Evolutionary conservation across 768 basidiomycete species (phyloP).

Genomic region (Rhodotorula babjevae): DNA sequence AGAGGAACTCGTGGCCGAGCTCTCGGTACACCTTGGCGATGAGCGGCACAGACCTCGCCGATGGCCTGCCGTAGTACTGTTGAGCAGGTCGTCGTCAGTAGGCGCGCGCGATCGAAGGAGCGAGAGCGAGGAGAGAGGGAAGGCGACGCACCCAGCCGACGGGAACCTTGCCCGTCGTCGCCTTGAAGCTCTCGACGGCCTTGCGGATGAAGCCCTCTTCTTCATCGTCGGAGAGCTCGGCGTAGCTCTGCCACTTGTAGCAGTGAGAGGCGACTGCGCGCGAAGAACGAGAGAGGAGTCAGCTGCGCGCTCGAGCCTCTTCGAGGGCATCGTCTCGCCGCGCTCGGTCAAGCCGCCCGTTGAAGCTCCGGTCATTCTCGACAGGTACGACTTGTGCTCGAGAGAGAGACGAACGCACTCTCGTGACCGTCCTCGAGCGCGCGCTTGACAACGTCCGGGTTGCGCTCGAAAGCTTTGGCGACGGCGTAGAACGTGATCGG

Average conservation of each 20-base stretch:
- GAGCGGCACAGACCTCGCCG: constrained; percentile 39
- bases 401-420: not conserved
- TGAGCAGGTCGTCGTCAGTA: constrained; percentile 1
- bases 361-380: no score
- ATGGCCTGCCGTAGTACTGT: constrained; percentile 44
- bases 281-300: not conserved
- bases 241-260: constrained; percentile 43
- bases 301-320: no score
- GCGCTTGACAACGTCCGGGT: constrained; percentile 35
- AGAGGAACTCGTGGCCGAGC: constrained; percentile 40
- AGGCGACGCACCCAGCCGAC: constrained; percentile 27
- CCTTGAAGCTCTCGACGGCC: constrained; percentile 39
- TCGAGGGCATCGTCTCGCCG: no score
- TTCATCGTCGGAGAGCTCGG: constrained; percentile 35
- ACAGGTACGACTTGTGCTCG: no score
- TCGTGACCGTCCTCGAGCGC: constrained; percentile 12
- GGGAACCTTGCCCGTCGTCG: constrained; percentile 37
- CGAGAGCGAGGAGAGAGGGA: not conserved
- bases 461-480: constrained; percentile 37
- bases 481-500: constrained; percentile 40
- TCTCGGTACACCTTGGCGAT: constrained; percentile 43
- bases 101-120: not conserved
- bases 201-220: constrained; percentile 40
- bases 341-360: no score
- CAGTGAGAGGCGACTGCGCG: constrained; percentile 41